phyloP scores from a whole-genome alignment of 306 rosid species.

The Elaeagnus macrophylla region DNA sequence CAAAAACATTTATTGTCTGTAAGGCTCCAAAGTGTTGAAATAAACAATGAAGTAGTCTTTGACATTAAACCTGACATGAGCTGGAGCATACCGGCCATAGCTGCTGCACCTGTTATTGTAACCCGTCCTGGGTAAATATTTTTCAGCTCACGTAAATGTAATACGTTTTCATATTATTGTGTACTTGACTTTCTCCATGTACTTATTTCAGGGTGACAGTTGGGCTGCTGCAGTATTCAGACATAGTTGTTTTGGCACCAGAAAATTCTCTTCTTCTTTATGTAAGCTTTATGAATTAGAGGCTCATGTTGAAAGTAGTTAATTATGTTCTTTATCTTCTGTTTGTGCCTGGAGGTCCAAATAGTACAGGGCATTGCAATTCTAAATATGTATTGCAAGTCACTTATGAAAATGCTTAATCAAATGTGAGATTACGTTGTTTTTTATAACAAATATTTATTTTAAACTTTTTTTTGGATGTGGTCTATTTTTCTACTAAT shows the following conservation, averaged over 20 bases:
- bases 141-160: not conserved
- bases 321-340: slow-evolving; percentile 13
- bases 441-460: too few relatives aligned
- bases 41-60: slow-evolving; percentile 69
- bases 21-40: slow-evolving; percentile 76
- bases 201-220: slow-evolving; percentile 51
- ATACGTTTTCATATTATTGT: not conserved
- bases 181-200: slow-evolving; percentile 22
- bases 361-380: not conserved
- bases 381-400: not conserved
- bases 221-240: slow-evolving; percentile 70
- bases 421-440: too few relatives aligned
- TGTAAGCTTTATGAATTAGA: slow-evolving; percentile 49
- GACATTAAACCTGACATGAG: slow-evolving; percentile 91
- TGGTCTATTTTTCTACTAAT: too few relatives aligned
- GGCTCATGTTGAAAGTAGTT: slow-evolving; percentile 9
- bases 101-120: slow-evolving; percentile 77
- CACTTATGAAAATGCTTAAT: not conserved
- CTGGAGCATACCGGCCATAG: slow-evolving; percentile 86
- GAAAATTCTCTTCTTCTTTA: slow-evolving; percentile 75
- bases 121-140: slow-evolving; percentile 69
- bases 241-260: slow-evolving; percentile 72
- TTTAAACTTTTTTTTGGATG: too few relatives aligned
- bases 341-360: not conserved
- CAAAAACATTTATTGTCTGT: slow-evolving; percentile 73